Evolutionary conservation across 768 basidiomycete genomes (phyloP), one percentile per base, ranked within the genome.

Genomic region (Boletus rufocinnamomeus): DNA sequence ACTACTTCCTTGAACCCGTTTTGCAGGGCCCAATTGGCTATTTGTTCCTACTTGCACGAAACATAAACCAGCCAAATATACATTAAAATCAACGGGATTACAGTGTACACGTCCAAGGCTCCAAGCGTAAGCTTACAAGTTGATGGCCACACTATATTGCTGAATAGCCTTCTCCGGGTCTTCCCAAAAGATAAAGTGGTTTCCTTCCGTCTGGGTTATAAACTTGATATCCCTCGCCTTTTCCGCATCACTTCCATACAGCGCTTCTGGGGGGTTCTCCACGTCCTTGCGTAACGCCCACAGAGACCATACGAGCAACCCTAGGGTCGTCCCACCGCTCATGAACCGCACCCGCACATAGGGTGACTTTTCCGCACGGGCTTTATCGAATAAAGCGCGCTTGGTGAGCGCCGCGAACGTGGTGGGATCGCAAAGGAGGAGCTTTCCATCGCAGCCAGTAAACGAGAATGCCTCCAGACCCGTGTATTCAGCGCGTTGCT

Each of bases 131-230:
- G 41, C 16, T 34, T 54, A 65, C 41, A 61, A 44, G 21, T 47
- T 56, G 37, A 67, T 61, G 4, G 59, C 30, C 1, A 2, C 25
- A n/a, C 10, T 35, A 32, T 59, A 67, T 13, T 66, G 62, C 30
- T 58, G 44, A n/a, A 70, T 60, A 25, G 65, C 62, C 49, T 55
- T 60, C 62, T 68, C 57, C 13, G 68, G 66, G 10, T 67, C 55
- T 0, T 68, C 66, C 67, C 65, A 68, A 44, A 65, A 70, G 25
- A 64, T 19, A 16, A 69, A 67, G 48, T 68, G 68, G 41, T 68
- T 70, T 37, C 67, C 67, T 43, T 68, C 65, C 9, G 47, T 32
- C 19, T 67, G 58, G 4, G 8, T 27, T 11, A 61, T 7, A 32
- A 34, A 52, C 48, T 62, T 53, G 57, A 70, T 51, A 10, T 70